Base-by-base conservation (phyloP, 345 rosid species). In the Geranium rotundifolium region DNA sequence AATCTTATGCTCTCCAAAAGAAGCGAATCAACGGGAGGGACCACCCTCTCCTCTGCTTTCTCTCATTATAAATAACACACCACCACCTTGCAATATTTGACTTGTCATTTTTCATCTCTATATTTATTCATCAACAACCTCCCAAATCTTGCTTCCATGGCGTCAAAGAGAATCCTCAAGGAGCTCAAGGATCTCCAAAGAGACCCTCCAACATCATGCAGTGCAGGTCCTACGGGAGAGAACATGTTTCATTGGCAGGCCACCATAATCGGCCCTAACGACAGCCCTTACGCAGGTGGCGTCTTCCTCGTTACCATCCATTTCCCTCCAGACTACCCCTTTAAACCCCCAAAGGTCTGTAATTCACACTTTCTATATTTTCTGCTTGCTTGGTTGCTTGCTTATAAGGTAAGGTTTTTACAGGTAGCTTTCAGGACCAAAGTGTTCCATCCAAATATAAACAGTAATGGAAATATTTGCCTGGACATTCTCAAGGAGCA, bases 201-300 rank as follows among this genome's bases (percentile, higher is more conserved):
- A 58, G 79, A 74, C 29, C 77, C 77, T 30, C 77, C 74, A 34
- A 74, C 71, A 19, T 66, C 73, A 49, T 66, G 77, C 71, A 74
- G 74, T 0, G 69, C 71, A 67, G 87, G 88, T 67, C 88, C 83
- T 7, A 76, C 76, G 61, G 83, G 71, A 19, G 88, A 76, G 69
- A 83, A 83, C 61, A 82, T 82, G 85, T 82, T 80, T 67, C 82
- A 82, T 19, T 82, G 86, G 84, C 82, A 80, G 67, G 86, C 84
- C 4, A 80, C 86, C 29, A 80, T 80, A 54, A 75, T 82, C 49
- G 81, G 87, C 4, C 84, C 87, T 2, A 71, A 67, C 30, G 82
- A 75, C 50, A 77, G 84, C 63, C 87, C 84, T 0, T 82, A 79
- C 3, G 70, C 82, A 0, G 82, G 87, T 29, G 27, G 27, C 27